A percentile compares a stretch with the other conserved stretches of the same genome.
phyloP scores from a whole-genome alignment of 805 yeast species.

The Priceomyces fermenticarens region DNA sequence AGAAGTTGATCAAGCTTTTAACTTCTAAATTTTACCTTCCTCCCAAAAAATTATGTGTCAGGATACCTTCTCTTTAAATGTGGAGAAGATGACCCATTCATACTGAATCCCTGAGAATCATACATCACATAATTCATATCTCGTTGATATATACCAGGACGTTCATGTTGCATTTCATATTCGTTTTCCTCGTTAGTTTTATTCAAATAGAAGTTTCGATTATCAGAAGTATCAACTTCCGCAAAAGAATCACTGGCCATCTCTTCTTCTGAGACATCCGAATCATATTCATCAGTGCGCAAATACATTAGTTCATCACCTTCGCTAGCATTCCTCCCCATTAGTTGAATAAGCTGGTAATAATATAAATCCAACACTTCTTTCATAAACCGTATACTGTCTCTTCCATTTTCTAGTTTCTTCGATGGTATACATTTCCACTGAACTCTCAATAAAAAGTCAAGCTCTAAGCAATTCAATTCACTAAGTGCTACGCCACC shows the following conservation, averaged over 20 bases:
- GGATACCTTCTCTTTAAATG: slow-evolving; percentile 12
- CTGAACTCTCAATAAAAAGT: slow-evolving; percentile 74
- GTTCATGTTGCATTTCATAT: neutral
- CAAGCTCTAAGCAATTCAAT: slow-evolving; percentile 82
- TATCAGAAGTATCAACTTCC: slow-evolving; percentile 11
- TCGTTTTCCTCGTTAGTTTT: slow-evolving; percentile 5
- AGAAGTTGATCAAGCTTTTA: neutral
- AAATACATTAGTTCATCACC: slow-evolving; percentile 11
- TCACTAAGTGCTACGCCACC: slow-evolving; percentile 89
- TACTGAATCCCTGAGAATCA: slow-evolving; percentile 17
- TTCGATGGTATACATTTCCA: slow-evolving; percentile 54
- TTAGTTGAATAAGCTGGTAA: slow-evolving; percentile 35
- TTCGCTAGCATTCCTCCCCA: slow-evolving; percentile 31
- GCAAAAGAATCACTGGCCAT: slow-evolving; percentile 10
- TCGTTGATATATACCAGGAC: slow-evolving; percentile 3
- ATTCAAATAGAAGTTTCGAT: neutral
- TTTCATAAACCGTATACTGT: slow-evolving; percentile 29
- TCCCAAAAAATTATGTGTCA: neutral
- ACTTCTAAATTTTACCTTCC: neutral
- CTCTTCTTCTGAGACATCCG: slow-evolving; percentile 5
- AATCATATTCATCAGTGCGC: slow-evolving; percentile 3
- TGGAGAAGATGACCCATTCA: slow-evolving; percentile 27
- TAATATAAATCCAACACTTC: slow-evolving; percentile 40
- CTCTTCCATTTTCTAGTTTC: slow-evolving; percentile 18
- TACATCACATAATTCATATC: slow-evolving; percentile 4